Base-by-base conservation (phyloP, 306 rosid genomes). In the Echinosophora koreensis region DNA sequence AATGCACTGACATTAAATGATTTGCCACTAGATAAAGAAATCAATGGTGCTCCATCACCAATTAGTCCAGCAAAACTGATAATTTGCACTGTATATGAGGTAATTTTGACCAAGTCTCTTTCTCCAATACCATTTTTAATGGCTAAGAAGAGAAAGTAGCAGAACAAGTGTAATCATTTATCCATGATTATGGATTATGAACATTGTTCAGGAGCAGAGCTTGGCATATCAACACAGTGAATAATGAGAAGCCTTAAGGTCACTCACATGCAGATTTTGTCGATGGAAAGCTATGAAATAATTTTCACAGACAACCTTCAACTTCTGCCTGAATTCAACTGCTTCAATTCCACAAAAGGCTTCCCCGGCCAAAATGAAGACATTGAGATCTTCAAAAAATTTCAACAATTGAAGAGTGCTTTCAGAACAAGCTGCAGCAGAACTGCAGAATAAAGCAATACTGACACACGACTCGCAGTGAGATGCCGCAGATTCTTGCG, bases 331-430 rank as follows among this genome's bases (percentile, higher is more conserved):
- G 61, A 96, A 92, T 55, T 96, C 99, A 87, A 73, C 89, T 14
- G 97, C 99, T 86, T 96, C 98, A 82, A 86, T 83, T 79, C 99
- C 99, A 50, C 98, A 92, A 84, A 96, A 92, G 81, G 98, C 94
- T 87, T 96, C 99, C 74, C 99, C 99, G 61, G 94, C 89, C 91
- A 96, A 86, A 79, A 92, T 89, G 85, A 96, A 96, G 86, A 86
- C 83, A 69, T 82, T 84, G 63, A 96, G 89, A 82, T 96, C 99
- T 88, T 96, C 99, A 78, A 91, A 96, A 50, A 89, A 92, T 85
- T 88, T 96, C 92, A 96, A 89, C 80, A 96, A 92, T 81, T 92
- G 99, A 84, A 92, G 94, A 82, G 92, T 91, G 81, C 99, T 96
- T 7, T 94, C 84, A 28, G 98, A 87, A 88, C 91, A 87, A 69